Evolutionary conservation across 768 basidiomycete genomes (phyloP).

Genomic region (Phlegmacium glaucopus): DNA sequence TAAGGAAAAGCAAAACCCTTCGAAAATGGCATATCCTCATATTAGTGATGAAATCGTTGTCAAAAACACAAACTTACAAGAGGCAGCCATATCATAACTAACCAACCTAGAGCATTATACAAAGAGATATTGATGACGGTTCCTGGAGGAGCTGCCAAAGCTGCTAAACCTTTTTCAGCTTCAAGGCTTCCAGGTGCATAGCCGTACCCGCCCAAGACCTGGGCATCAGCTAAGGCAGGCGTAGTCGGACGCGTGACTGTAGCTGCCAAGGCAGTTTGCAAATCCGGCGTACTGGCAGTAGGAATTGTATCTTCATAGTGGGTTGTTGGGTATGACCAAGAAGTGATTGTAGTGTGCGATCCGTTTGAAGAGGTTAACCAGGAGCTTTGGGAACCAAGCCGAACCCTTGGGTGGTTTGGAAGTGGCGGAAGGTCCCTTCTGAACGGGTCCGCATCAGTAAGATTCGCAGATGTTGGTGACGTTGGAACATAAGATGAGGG

Average conservation of each 20-base stretch:
- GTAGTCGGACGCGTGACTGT: conserved; percentile 44
- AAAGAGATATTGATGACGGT: conserved; percentile 54
- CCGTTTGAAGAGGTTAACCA: conserved; percentile 68
- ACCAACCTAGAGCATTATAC: conserved; percentile 57
- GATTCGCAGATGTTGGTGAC: conserved; percentile 36
- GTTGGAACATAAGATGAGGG: conserved; percentile 54
- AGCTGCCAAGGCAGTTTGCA: conserved; percentile 36
- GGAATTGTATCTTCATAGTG: conserved; percentile 29
- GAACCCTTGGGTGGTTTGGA: conserved; percentile 38
- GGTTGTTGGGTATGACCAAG: conserved; percentile 67
- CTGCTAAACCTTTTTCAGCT: conserved; percentile 51
- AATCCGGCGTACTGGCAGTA: conserved; percentile 37
- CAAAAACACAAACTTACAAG: conserved; percentile 40
- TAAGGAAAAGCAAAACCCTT: conserved; percentile 67
- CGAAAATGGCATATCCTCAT: neutral
- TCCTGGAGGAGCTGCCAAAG: conserved; percentile 41
- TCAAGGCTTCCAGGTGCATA: conserved; percentile 43
- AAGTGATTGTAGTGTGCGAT: conserved; percentile 54
- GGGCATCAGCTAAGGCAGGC: conserved; percentile 52
- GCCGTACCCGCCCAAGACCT: conserved; percentile 69
- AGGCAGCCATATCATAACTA: conserved; percentile 66
- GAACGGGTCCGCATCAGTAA: conserved; percentile 62
- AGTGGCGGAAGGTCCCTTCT: conserved; percentile 46
- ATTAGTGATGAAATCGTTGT: neutral
- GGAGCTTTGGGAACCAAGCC: conserved; percentile 65